Evolutionary conservation across 2,329 filamentous ascomycete species (phyloP).

Genomic region (Sphaceloma murrayae): DNA sequence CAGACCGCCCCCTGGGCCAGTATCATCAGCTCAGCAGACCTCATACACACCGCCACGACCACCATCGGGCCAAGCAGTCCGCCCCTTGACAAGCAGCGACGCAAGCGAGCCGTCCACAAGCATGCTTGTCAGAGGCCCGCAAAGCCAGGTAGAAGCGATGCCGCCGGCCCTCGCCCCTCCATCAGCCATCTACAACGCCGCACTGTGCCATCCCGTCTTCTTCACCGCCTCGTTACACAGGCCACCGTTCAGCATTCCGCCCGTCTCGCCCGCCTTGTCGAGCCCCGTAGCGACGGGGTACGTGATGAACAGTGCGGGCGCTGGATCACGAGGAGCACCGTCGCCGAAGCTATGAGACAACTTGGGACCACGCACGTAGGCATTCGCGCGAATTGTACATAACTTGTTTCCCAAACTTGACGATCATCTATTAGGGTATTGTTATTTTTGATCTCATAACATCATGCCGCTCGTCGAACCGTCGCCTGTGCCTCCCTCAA

Average conservation of each 20-base stretch:
- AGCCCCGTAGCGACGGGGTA: slow-evolving; percentile 40
- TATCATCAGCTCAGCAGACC: too few species aligned
- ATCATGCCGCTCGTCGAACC: slow-evolving; percentile 10
- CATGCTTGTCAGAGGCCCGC: too few species aligned
- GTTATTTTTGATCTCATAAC: too few species aligned
- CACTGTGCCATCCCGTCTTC: slow-evolving; percentile 63
- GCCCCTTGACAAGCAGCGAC: too few species aligned
- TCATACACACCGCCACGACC: too few species aligned
- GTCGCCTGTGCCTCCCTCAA: neutral
- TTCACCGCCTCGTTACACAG: slow-evolving; percentile 57
- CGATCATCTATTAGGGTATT: neutral
- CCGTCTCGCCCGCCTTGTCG: slow-evolving; percentile 28
- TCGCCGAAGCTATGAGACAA: slow-evolving; percentile 1
- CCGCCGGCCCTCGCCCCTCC: too few species aligned
- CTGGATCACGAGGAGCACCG: neutral
- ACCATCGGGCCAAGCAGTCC: too few species aligned
- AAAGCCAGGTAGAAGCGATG: slow-evolving; percentile 45
- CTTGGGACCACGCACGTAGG: neutral
- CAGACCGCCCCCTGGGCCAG: too few species aligned
- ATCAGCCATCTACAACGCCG: slow-evolving; percentile 42
- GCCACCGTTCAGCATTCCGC: slow-evolving; percentile 40
- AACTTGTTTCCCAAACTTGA: too few species aligned
- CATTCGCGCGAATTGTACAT: too few species aligned
- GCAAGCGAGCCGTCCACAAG: too few species aligned
- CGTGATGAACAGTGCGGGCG: slow-evolving; percentile 22